Conservation (phyloP, 2,329 filamentous ascomycete species). For the Trichoderma simmonsii region DNA sequence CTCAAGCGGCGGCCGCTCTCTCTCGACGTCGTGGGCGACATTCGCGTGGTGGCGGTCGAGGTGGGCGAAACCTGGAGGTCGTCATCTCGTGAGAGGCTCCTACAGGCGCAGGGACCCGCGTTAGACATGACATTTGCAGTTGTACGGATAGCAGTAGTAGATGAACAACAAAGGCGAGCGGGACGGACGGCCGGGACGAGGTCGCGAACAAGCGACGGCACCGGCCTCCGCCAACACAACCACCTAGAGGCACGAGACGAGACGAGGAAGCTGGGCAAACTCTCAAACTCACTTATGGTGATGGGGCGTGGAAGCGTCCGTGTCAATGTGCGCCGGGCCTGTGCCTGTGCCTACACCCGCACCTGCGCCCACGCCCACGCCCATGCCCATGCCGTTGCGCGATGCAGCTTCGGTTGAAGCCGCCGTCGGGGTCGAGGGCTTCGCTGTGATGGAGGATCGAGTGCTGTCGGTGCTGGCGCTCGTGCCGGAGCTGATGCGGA, state of each 20-base stretch:
- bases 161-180: constrained; percentile 4
- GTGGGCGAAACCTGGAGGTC: constrained; percentile 49
- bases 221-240: not conserved
- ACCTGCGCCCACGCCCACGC: constrained; percentile 12
- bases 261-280: constrained; percentile 21
- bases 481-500: constrained; percentile 52
- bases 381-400: constrained; percentile 16
- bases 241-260: not conserved
- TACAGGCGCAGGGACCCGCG: constrained; percentile 11
- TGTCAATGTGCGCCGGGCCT: constrained; percentile 30
- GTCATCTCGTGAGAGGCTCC: constrained; percentile 31
- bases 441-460: constrained; percentile 61
- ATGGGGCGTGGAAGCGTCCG: constrained; percentile 44
- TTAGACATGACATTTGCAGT: constrained; percentile 15
- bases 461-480: constrained; percentile 55
- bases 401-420: constrained; percentile 26
- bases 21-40: constrained; percentile 41
- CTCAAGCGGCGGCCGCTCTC: constrained; percentile 53
- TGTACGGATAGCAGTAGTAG: not conserved
- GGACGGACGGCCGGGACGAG: constrained; percentile 2
- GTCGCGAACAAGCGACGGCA: constrained; percentile 21
- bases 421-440: constrained; percentile 40
- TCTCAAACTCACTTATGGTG: constrained; percentile 30
- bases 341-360: not conserved
- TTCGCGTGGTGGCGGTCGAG: constrained; percentile 44